phyloP scores from a whole-genome alignment of 768 basidiomycete species.

The Pisolithus tinctorius region DNA sequence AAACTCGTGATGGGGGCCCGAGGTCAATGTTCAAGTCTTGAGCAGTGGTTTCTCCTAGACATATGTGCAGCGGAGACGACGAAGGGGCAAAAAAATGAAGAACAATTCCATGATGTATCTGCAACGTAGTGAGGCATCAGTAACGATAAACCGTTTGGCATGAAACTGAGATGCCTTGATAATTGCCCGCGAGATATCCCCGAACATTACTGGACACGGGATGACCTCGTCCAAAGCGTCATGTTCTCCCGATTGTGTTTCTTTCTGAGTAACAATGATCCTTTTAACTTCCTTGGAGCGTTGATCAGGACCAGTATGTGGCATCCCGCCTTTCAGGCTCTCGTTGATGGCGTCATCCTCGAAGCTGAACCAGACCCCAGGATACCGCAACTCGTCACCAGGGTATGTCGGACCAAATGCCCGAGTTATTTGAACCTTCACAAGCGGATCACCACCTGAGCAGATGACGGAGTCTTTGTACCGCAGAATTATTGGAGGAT shows the following conservation, averaged over 20 bases:
- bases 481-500: conserved; percentile 59
- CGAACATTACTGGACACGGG: conserved; percentile 61
- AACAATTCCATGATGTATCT: conserved; percentile 72
- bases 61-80: conserved; percentile 47
- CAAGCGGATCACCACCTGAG: conserved; percentile 51
- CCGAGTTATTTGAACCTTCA: conserved; percentile 58
- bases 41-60: conserved; percentile 68
- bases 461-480: conserved; percentile 64
- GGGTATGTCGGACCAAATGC: conserved; percentile 83
- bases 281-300: conserved; percentile 71
- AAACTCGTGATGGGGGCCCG: conserved; percentile 68
- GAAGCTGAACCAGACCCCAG: conserved; percentile 80
- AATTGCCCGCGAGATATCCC: conserved; percentile 61
- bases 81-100: conserved; percentile 60
- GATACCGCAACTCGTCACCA: conserved; percentile 70
- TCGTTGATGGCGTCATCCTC: conserved; percentile 65
- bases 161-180: conserved; percentile 44
- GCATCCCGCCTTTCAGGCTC: conserved; percentile 38
- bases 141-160: not conserved
- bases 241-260: conserved; percentile 41
- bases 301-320: conserved; percentile 42
- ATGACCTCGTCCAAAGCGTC: conserved; percentile 72
- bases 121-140: not conserved
- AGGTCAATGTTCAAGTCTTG: conserved; percentile 78
- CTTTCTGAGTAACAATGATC: conserved; percentile 67